These are phyloP conservation scores for Gamarada debralockiae DNA, from an alignment of 495 filamentous ascomycete species.

Conservation along the genomic window DNA sequence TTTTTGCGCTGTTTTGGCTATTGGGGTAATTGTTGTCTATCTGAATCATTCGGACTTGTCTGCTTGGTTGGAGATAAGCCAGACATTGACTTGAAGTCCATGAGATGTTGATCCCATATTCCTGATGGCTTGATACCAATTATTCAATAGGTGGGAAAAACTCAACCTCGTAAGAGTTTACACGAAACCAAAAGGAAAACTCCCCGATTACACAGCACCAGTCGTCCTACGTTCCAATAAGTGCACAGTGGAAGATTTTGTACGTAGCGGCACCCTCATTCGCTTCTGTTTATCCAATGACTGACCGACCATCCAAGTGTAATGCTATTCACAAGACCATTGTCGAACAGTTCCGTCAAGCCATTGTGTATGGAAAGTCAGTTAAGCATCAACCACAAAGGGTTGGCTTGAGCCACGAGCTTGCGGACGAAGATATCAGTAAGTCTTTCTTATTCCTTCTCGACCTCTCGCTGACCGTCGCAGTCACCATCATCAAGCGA, in stretches of 20 bases:
- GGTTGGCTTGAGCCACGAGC: conserved; percentile 86
- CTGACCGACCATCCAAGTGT: conserved; percentile 54
- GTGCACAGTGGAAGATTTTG: conserved; percentile 95
- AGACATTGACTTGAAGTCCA: not conserved
- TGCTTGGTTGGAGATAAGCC: not conserved
- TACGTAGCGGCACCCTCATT: conserved; percentile 47
- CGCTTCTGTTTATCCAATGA: not conserved
- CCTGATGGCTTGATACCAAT: conserved; percentile 19
- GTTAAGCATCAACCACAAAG: conserved; percentile 98
- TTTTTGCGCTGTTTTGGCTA: not conserved
- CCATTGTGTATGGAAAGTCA: conserved; percentile 94
- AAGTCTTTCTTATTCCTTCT: conserved; percentile 32
- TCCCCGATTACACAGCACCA: conserved; percentile 87
- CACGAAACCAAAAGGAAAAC: conserved; percentile 95
- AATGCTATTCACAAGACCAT: conserved; percentile 96
- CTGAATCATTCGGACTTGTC: not conserved
- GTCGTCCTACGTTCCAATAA: conserved; percentile 80
- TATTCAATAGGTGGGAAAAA: conserved; percentile 73
- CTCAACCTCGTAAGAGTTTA: conserved; percentile 87
- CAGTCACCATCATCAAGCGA: conserved; percentile 94
- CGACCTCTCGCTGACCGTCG: conserved; percentile 29
- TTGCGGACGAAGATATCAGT: conserved; percentile 98
- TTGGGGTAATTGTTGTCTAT: not conserved
- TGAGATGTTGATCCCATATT: not conserved
- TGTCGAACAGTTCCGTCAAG: conserved; percentile 90